Conservation (phyloP, 78 protist genomes). For the Dictyostelium firmibasis region DNA sequence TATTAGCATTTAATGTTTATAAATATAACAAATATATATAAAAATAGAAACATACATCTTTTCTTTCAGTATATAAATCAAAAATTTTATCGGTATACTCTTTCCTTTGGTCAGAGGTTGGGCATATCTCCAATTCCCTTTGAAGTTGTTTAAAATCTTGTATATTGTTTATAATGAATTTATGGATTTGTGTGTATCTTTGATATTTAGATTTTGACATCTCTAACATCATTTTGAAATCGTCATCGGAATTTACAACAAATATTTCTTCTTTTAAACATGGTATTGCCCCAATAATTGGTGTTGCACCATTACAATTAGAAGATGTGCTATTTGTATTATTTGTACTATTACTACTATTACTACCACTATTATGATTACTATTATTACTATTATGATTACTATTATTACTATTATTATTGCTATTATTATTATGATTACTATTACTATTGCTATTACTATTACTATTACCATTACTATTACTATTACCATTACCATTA, state of each 20-base stretch:
- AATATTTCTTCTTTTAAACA: neutral
- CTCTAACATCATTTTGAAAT: neutral
- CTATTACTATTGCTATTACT: too few species aligned
- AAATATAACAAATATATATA: neutral
- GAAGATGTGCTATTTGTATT: neutral
- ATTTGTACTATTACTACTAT: neutral
- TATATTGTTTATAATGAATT: neutral
- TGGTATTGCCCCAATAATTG: neutral
- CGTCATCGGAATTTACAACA: neutral
- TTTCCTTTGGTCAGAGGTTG: neutral
- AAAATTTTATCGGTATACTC: neutral
- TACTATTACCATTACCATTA: neutral
- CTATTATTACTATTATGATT: neutral
- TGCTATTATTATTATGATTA: too few species aligned
- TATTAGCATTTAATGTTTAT: neutral
- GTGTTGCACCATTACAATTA: neutral
- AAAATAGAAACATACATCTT: neutral
- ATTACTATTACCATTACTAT: neutral
- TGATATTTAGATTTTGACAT: constrained; percentile 8
- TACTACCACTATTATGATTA: neutral
- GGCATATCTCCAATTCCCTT: neutral
- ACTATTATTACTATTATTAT: neutral
- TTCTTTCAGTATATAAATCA: neutral
- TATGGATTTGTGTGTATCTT: constrained; percentile 29
- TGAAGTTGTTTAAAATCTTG: constrained; percentile 6